Evolutionary conservation across 2,329 filamentous ascomycete genomes (phyloP).

Genomic region (Rhynchosporium graminicola): DNA sequence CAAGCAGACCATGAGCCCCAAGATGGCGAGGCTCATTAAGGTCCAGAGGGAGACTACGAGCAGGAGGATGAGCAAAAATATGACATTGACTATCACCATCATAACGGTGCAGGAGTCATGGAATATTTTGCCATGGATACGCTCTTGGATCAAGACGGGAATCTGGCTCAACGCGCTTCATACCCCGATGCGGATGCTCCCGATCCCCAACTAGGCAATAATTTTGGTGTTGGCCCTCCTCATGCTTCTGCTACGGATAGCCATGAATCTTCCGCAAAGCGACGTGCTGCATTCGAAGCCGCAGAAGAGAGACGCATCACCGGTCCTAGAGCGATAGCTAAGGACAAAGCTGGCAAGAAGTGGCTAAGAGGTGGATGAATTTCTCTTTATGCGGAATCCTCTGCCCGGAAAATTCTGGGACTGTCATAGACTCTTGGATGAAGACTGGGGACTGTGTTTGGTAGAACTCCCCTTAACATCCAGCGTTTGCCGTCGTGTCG

Average conservation of each 20-base stretch:
- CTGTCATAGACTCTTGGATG: background rate
- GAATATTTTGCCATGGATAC: background rate
- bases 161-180: background rate
- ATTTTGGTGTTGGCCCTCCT: background rate
- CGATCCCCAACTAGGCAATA: background rate
- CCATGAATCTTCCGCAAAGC: background rate
- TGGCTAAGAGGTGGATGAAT: background rate
- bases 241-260: background rate
- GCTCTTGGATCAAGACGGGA: background rate
- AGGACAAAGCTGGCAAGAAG: background rate
- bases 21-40: too few species aligned
- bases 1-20: background rate
- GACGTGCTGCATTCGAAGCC: background rate
- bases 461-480: background rate
- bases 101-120: too few species aligned
- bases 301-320: background rate
- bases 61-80: background rate
- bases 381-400: background rate
- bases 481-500: background rate
- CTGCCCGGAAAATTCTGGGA: background rate
- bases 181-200: background rate
- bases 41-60: too few species aligned
- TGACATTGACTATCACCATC: too few species aligned
- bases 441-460: background rate
- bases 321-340: background rate